Percentiles rank a stretch among this genome's conserved stretches.
These are phyloP conservation scores for Sphagnum tenellum DNA, from an alignment of 225 moss, liverwort and hornwort genomes.

Conservation along the genomic window DNA sequence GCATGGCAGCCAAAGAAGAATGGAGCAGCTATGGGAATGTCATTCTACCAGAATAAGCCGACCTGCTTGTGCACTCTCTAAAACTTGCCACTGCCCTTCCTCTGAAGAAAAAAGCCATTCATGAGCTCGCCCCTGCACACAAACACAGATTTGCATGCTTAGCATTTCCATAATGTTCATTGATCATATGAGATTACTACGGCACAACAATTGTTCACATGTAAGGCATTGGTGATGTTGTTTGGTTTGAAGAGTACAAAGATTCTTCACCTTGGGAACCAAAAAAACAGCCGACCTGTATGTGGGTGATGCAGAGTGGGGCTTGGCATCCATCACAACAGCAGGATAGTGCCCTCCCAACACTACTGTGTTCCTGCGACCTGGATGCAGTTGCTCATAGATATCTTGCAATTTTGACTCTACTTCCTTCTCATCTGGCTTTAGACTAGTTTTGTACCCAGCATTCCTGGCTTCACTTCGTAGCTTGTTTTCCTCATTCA, in stretches of 20 bases:
- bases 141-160: background rate
- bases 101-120: slow-evolving; percentile 92
- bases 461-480: slow-evolving; percentile 24
- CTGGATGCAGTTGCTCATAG: slow-evolving; percentile 49
- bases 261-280: slow-evolving; percentile 57
- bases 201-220: no score
- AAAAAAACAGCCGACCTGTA: slow-evolving; percentile 79
- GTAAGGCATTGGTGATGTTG: no score
- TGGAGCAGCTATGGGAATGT: slow-evolving; percentile 2
- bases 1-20: no score
- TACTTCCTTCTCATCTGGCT: slow-evolving; percentile 5
- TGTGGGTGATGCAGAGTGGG: slow-evolving; percentile 47
- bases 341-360: slow-evolving; percentile 51
- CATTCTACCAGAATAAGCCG: slow-evolving; percentile 86
- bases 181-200: no score
- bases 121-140: slow-evolving; percentile 61
- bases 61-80: slow-evolving; percentile 75
- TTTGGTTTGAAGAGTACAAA: background rate
- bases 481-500: slow-evolving; percentile 56
- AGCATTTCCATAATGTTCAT: no score
- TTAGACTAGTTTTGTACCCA: slow-evolving; percentile 4
- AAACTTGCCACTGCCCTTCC: slow-evolving; percentile 91
- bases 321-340: slow-evolving; percentile 74
- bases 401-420: slow-evolving; percentile 24
- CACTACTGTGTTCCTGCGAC: slow-evolving; percentile 49